Conservation (phyloP, 179 eudicot species). For the Spinacia oleracea region DNA sequence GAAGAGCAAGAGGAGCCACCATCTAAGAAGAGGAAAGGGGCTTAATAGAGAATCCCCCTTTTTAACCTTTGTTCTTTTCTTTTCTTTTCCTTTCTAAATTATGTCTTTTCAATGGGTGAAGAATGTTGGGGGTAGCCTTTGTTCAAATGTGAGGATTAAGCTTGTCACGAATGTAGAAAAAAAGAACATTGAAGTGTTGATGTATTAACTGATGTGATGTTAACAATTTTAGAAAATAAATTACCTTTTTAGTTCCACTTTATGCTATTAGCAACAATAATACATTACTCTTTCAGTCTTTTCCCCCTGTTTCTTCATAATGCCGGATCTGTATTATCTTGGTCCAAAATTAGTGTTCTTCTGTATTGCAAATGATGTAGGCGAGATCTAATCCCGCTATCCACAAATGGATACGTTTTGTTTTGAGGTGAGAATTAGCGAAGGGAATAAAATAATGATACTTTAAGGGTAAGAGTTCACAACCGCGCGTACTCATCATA, state of each 20-base stretch:
- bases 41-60: conserved; percentile 13
- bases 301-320: not conserved
- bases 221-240: conserved; percentile 29
- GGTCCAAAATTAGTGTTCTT: not conserved
- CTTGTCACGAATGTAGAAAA: conserved; percentile 28
- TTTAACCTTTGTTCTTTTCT: conserved; percentile 13
- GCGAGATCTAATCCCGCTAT: no score
- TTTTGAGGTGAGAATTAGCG: no score
- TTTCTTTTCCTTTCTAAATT: not conserved
- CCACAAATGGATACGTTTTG: no score
- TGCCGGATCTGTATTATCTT: not conserved
- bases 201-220: conserved; percentile 17
- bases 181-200: conserved; percentile 21
- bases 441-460: no score
- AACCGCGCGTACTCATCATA: no score
- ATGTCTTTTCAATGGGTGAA: not conserved
- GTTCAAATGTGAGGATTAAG: conserved; percentile 30
- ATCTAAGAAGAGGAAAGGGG: conserved; percentile 47
- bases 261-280: not conserved
- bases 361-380: no score
- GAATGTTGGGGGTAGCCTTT: conserved; percentile 20
- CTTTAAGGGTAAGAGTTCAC: no score
- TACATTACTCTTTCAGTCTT: conserved; percentile 11
- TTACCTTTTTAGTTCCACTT: conserved; percentile 6
- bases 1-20: conserved; percentile 42